These are phyloP conservation scores for Aeschynomene evenia DNA, from an alignment of 306 rosid species.

Conservation along the genomic window DNA sequence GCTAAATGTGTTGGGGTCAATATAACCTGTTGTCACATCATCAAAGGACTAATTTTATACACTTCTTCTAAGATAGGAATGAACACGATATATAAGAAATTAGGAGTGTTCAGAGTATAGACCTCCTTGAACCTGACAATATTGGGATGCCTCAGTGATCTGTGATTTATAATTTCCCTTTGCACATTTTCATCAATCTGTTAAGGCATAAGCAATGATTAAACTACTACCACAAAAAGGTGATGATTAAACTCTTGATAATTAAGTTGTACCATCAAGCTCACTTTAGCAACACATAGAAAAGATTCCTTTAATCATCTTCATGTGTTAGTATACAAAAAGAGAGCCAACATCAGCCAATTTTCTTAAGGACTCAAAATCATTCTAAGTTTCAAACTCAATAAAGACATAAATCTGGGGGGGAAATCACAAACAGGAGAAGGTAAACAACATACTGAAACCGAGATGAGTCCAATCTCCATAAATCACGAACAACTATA, in stretches of 20 bases:
- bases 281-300: background rate
- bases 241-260: constrained; percentile 23
- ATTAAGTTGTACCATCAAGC: background rate
- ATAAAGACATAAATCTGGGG: background rate
- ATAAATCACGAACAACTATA: background rate
- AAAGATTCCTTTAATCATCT: background rate
- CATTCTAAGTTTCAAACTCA: background rate
- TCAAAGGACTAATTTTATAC: constrained; percentile 13
- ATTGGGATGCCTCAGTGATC: constrained; percentile 93
- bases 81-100: constrained; percentile 18
- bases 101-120: constrained; percentile 33
- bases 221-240: background rate
- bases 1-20: constrained; percentile 90
- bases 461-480: background rate
- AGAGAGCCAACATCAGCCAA: background rate
- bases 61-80: constrained; percentile 16
- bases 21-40: constrained; percentile 55
- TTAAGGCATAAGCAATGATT: constrained; percentile 14
- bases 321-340: background rate
- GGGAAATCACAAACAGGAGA: background rate
- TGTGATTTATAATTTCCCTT: constrained; percentile 94
- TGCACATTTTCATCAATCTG: constrained; percentile 98
- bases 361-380: background rate
- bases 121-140: constrained; percentile 98
- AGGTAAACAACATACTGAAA: background rate